These are phyloP conservation scores for Brettanomyces sp. DNA, from an alignment of 805 yeast species.

Conservation along the genomic window DNA sequence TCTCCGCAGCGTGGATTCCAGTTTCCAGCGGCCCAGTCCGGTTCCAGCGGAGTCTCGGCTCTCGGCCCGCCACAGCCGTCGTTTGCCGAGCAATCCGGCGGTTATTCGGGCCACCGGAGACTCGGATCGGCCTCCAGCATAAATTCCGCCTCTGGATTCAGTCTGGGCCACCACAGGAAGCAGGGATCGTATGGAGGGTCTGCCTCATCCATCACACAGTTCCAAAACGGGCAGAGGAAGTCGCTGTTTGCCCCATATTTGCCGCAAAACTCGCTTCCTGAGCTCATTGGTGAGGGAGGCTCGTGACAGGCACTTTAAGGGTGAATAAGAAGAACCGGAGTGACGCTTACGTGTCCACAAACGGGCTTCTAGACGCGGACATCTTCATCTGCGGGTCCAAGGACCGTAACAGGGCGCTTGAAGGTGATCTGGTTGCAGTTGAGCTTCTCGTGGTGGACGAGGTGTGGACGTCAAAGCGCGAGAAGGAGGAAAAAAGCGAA, in stretches of 20 bases:
- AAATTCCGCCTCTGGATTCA: conserved; percentile 27
- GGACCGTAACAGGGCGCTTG: conserved; percentile 94
- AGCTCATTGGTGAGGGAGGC: conserved; percentile 77
- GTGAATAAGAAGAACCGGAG: conserved; percentile 95
- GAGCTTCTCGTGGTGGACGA: conserved; percentile 92
- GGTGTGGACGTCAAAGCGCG: conserved; percentile 94
- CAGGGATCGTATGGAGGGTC: conserved; percentile 67
- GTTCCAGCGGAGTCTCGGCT: conserved; percentile 6
- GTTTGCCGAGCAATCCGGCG: conserved; percentile 30
- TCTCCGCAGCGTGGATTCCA: conserved; percentile 48
- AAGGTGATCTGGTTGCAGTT: conserved; percentile 94
- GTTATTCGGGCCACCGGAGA: conserved; percentile 49
- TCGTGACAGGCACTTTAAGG: conserved; percentile 86
- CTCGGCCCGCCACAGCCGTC: conserved; percentile 48
- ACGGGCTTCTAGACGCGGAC: conserved; percentile 91
- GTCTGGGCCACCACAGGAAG: conserved; percentile 66
- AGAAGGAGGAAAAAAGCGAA: conserved; percentile 92
- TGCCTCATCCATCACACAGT: conserved; percentile 38
- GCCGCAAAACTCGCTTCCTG: conserved; percentile 89
- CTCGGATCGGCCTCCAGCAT: neutral
- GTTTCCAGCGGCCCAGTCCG: conserved; percentile 46
- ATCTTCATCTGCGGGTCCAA: conserved; percentile 97
- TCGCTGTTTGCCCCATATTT: conserved; percentile 93
- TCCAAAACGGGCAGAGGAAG: conserved; percentile 43
- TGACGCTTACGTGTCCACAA: conserved; percentile 97